A percentile compares a stretch with the other conserved stretches of the same genome.
These are phyloP conservation scores for Erigeron canadensis DNA, from an alignment of 129 eudicot genomes.

Conservation along the genomic window DNA sequence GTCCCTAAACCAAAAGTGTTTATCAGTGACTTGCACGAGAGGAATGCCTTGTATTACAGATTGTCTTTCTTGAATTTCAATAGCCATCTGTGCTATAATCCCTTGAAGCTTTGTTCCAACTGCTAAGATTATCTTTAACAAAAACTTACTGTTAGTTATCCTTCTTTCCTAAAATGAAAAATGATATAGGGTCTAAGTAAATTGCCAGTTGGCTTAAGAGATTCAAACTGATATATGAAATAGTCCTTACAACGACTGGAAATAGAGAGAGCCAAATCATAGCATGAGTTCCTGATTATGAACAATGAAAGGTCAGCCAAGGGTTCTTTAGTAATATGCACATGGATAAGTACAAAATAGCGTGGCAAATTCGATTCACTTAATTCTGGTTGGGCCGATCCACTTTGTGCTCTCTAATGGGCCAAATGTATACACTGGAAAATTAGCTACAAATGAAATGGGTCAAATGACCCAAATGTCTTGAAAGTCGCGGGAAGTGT, in stretches of 20 bases:
- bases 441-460: background rate
- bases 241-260: constrained; percentile 70
- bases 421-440: background rate
- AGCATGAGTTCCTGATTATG: constrained; percentile 56
- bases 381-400: background rate
- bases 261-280: constrained; percentile 74
- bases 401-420: background rate
- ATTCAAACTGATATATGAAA: background rate
- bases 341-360: background rate
- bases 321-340: background rate
- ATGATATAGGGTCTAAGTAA: background rate
- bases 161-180: constrained; percentile 3
- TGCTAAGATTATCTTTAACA: constrained; percentile 65
- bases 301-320: constrained; percentile 11
- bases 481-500: background rate
- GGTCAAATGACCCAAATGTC: background rate
- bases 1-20: constrained; percentile 40
- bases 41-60: constrained; percentile 43
- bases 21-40: constrained; percentile 40
- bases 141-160: constrained; percentile 20
- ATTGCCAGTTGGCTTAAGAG: background rate
- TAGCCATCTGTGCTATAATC: constrained; percentile 80
- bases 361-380: constrained; percentile 2
- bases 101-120: constrained; percentile 93
- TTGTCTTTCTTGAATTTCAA: constrained; percentile 39